phyloP scores from a whole-genome alignment of 768 basidiomycete species.

The Hericium erinaceus region DNA sequence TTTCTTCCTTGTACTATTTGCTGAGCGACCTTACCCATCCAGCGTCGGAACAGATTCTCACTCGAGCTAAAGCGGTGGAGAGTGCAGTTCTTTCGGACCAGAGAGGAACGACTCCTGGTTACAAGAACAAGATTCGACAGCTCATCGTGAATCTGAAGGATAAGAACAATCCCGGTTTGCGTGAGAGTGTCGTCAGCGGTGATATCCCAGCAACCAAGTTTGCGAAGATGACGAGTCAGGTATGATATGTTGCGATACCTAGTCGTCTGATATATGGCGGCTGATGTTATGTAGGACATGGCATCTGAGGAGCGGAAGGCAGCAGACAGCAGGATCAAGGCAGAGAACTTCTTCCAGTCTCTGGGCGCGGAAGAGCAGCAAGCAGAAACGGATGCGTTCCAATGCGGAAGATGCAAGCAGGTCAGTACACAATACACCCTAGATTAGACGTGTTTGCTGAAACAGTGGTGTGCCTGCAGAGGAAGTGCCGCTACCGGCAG shows the following conservation, averaged over 20 bases:
- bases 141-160: conserved; percentile 93
- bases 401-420: conserved; percentile 92
- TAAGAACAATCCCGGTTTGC: conserved; percentile 80
- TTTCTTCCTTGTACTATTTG: background rate
- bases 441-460: background rate
- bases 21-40: background rate
- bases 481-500: conserved; percentile 88
- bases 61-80: conserved; percentile 66
- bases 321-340: conserved; percentile 70
- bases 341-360: conserved; percentile 84
- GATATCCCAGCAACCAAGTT: conserved; percentile 63
- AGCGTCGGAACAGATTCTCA: conserved; percentile 65
- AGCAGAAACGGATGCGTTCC: conserved; percentile 97
- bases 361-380: conserved; percentile 83
- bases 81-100: conserved; percentile 42
- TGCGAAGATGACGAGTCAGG: conserved; percentile 74
- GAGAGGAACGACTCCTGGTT: conserved; percentile 36
- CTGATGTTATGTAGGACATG: conserved; percentile 61
- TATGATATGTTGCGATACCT: conserved; percentile 23
- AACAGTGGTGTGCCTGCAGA: conserved; percentile 26
- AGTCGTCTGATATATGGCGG: background rate
- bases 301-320: conserved; percentile 87
- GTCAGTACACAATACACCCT: conserved; percentile 22
- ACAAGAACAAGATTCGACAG: conserved; percentile 77
- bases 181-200: conserved; percentile 81